Evolutionary conservation across 2,329 filamentous ascomycete species (phyloP).

Genomic region (Exophiala spinifera): DNA sequence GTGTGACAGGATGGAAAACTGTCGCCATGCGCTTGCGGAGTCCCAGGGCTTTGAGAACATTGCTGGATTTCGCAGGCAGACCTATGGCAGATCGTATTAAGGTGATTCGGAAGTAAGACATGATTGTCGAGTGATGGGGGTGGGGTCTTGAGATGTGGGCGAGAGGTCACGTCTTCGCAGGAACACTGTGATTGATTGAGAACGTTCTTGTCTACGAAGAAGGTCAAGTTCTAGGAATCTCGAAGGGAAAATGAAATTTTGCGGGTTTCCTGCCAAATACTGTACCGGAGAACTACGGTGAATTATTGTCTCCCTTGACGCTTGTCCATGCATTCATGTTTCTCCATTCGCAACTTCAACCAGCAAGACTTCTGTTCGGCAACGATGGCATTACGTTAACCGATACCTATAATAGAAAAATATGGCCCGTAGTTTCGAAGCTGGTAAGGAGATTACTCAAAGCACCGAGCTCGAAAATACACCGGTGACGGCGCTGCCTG

Average conservation of each 20-base stretch:
- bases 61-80: conserved; percentile 73
- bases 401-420: neutral
- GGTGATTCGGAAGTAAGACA: conserved; percentile 72
- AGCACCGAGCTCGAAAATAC: conserved; percentile 8
- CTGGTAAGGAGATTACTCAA: conserved; percentile 1
- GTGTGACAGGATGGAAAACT: conserved; percentile 82
- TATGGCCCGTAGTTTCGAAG: conserved; percentile 3
- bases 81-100: conserved; percentile 87
- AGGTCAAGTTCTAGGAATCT: too few relatives aligned
- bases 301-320: too few relatives aligned
- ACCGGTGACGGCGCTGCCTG: conserved; percentile 1
- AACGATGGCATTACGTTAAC: conserved; percentile 8
- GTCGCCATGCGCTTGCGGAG: conserved; percentile 80
- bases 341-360: too few relatives aligned
- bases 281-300: too few relatives aligned
- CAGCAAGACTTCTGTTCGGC: conserved; percentile 8
- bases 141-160: neutral
- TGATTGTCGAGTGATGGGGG: neutral
- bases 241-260: too few relatives aligned
- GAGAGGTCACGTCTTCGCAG: too few relatives aligned
- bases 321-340: too few relatives aligned
- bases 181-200: neutral
- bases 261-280: too few relatives aligned
- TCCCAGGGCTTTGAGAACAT: conserved; percentile 79
- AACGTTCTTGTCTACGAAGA: too few relatives aligned